A percentile compares a stretch with the other conserved stretches of the same genome.
phyloP scores from a whole-genome alignment of 306 rosid genomes.

The Clitoria ternatea region DNA sequence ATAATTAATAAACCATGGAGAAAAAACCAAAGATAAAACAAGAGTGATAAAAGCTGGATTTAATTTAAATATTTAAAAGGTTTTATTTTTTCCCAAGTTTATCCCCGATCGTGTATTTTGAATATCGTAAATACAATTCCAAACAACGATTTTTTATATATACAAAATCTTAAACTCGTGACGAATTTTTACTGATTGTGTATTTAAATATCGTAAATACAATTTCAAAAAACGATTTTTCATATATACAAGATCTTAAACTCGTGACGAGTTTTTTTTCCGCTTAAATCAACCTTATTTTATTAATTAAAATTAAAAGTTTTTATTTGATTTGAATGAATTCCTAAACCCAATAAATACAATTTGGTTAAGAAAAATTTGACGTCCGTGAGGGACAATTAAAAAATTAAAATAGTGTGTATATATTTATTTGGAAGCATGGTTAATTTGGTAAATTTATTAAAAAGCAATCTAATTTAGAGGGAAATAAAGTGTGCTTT shows the following conservation, averaged over 20 bases:
- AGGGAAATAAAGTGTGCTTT: conserved; percentile 27
- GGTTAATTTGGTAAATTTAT: conserved; percentile 41
- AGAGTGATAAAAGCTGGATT: conserved; percentile 8
- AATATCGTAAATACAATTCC: too few relatives aligned
- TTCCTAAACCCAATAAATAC: conserved; percentile 70
- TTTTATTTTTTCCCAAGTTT: too few relatives aligned
- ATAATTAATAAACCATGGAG: conserved; percentile 21
- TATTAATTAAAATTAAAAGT: not conserved
- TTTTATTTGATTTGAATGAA: conserved; percentile 25
- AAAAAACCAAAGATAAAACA: conserved; percentile 30
- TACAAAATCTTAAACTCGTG: too few relatives aligned
- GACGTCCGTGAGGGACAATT: conserved; percentile 67
- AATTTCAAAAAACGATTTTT: too few relatives aligned
- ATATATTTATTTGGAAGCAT: not conserved
- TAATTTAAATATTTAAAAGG: not conserved
- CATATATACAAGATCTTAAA: too few relatives aligned
- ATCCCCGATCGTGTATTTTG: too few relatives aligned
- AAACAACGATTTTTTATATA: too few relatives aligned
- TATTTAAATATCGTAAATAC: too few relatives aligned
- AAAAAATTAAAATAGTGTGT: conserved; percentile 1
- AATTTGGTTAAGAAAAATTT: conserved; percentile 61
- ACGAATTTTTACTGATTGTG: too few relatives aligned
- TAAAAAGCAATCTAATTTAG: conserved; percentile 10
- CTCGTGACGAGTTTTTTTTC: too few relatives aligned
- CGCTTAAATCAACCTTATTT: too few relatives aligned